phyloP scores from a whole-genome alignment of 805 yeast genomes.

The Scheffersomyces ergatensis region DNA sequence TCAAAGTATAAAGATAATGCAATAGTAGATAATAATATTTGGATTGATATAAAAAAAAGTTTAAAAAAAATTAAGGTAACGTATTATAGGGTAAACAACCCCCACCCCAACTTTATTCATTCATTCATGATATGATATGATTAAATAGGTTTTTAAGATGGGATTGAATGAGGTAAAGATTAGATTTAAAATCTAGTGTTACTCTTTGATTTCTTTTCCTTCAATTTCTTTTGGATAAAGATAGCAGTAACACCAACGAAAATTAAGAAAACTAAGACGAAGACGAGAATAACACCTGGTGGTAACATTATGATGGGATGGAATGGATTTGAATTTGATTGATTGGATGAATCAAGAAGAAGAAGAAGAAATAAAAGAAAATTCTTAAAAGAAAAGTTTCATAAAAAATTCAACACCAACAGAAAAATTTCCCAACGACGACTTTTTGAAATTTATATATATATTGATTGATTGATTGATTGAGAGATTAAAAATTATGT shows the following conservation, averaged over 20 bases:
- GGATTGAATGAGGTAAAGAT: not conserved
- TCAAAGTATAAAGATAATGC: slow-evolving; percentile 4
- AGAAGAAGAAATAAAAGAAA: slow-evolving; percentile 4
- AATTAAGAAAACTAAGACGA: slow-evolving; percentile 54
- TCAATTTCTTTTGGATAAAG: slow-evolving; percentile 37
- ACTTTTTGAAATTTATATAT: too few relatives aligned
- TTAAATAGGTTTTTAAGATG: not conserved
- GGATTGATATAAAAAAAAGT: slow-evolving; percentile 5
- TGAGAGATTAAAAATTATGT: too few relatives aligned
- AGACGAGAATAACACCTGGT: slow-evolving; percentile 72
- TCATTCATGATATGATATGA: too few relatives aligned
- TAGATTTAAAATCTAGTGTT: slow-evolving; percentile 36
- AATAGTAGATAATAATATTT: slow-evolving; percentile 12
- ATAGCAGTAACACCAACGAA: slow-evolving; percentile 33
- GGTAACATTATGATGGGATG: slow-evolving; percentile 50
- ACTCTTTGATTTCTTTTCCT: slow-evolving; percentile 42
- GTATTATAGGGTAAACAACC: not conserved
- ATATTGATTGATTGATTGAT: too few relatives aligned
- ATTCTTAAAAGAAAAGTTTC: too few relatives aligned
- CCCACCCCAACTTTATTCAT: too few relatives aligned
- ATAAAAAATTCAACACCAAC: too few relatives aligned
- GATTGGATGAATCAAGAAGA: not conserved
- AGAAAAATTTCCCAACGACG: too few relatives aligned
- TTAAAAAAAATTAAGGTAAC: not conserved
- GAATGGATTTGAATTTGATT: not conserved